These are phyloP conservation scores for Bryum argenteum DNA, from an alignment of 225 moss, liverwort and hornwort genomes.

Conservation along the genomic window DNA sequence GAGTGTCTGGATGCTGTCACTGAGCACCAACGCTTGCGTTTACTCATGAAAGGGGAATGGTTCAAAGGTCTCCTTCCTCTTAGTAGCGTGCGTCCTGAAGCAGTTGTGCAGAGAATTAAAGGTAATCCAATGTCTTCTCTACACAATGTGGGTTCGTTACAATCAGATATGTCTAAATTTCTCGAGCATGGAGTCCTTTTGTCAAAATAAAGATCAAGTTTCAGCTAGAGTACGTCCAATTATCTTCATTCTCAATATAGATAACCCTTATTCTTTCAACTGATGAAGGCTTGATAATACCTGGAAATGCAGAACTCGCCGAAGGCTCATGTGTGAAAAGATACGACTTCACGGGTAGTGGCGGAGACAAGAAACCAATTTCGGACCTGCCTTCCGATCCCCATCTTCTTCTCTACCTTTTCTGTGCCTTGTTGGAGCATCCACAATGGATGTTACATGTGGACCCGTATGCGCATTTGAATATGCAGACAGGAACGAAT, in stretches of 20 bases:
- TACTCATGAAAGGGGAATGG: constrained; percentile 98
- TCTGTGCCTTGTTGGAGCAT: constrained; percentile 93
- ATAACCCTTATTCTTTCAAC: background rate
- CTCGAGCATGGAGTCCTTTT: constrained; percentile 3
- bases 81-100: constrained; percentile 70
- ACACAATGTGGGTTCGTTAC: background rate
- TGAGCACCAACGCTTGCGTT: constrained; percentile 95
- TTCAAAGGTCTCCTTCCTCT: constrained; percentile 93
- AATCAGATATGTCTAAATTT: background rate
- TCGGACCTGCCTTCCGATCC: constrained; percentile 87
- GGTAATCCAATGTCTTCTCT: constrained; percentile 43
- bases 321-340: constrained; percentile 93
- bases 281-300: background rate
- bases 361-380: constrained; percentile 67
- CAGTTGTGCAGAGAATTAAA: constrained; percentile 77
- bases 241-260: background rate
- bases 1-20: constrained; percentile 92
- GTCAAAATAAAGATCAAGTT: background rate
- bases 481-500: constrained; percentile 86
- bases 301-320: constrained; percentile 67
- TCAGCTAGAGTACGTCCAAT: background rate
- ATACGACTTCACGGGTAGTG: constrained; percentile 76
- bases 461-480: constrained; percentile 76
- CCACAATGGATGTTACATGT: constrained; percentile 99
- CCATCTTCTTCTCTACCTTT: constrained; percentile 91